Evolutionary conservation across 1,284 basidiomycete genomes (phyloP).

Genomic region (Microbotryum intermedium): DNA sequence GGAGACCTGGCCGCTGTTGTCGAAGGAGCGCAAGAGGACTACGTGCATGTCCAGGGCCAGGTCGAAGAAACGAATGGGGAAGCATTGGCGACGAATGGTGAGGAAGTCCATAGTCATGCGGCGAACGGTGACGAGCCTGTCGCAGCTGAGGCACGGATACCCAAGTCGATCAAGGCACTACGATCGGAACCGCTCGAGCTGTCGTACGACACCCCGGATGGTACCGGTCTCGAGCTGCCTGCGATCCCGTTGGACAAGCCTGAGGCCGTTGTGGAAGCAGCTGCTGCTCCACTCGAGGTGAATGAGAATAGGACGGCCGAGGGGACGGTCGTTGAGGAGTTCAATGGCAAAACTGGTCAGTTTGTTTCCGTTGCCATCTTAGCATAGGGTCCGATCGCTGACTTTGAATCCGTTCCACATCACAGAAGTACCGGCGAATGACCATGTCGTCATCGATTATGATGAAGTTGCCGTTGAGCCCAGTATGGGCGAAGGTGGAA

Average conservation of each 20-base stretch:
- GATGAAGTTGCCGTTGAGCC: conserved; percentile 8
- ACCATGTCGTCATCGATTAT: conserved; percentile 24
- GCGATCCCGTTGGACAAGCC: conserved; percentile 1
- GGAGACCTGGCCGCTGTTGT: conserved; percentile 18
- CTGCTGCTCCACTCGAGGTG: too few relatives aligned
- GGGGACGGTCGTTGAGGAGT: neutral
- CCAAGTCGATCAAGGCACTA: neutral
- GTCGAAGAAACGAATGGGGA: neutral
- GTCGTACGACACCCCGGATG: conserved; percentile 1
- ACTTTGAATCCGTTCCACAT: too few relatives aligned
- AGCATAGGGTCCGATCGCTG: too few relatives aligned
- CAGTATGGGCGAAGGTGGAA: too few relatives aligned
- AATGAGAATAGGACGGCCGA: too few relatives aligned
- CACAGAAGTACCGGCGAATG: neutral
- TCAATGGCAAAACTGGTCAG: neutral
- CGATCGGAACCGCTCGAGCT: neutral
- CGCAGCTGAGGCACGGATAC: neutral
- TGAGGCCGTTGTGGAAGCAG: neutral
- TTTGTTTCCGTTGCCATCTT: too few relatives aligned
- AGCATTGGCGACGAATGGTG: neutral
- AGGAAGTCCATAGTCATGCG: neutral
- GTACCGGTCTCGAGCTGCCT: neutral
- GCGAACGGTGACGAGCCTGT: neutral
- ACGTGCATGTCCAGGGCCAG: conserved; percentile 10
- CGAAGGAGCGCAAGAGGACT: conserved; percentile 26